Evolutionary conservation across 768 basidiomycete species (phyloP), one percentile per base, ranked within the genome.

Genomic region (Termitomyces sp.): DNA sequence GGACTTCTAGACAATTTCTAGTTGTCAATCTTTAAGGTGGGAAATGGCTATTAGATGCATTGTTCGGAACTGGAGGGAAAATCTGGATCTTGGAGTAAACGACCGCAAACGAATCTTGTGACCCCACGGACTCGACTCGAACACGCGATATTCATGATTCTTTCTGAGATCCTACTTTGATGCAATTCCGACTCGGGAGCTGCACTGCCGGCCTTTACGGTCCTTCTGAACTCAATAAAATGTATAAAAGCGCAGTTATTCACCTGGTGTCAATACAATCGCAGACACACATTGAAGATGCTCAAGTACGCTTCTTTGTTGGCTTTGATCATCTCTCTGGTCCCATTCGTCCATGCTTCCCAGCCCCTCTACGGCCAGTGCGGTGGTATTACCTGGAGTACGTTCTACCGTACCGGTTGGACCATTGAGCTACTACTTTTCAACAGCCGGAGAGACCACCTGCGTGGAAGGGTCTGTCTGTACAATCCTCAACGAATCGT

Each of bases 381-480:
- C 65, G 83, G 83, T 69, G 84, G 83, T 45, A 74, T 73, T 56
- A 73, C 71, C 59, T 83, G 81, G 81, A 72, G 81, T 84, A 71
- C 60, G 80, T 74, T 32, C 17, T 43, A 12, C 40, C 53, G 32
- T 38, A 31, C 1, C 3, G 8, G 17, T n/a, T 42, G 25, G 5
- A 40, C 5, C 12, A 43, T 57, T 38, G 47, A 32, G 4, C 11
- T n/a, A 14, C 42, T 14, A 11, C n/a, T 17, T 36, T 6, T 42
- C 36, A 38, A 11, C 47, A 80, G 79, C 67, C 62, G 77, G 78
- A 31, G 71, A 72, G 17, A 79, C 74, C 10, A 76, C 76, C 45
- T 79, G 78, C 59, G 76, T 70, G 20, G 64, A 76, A 54, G 78
- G 78, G 14, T 65, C 73, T 14, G 67, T 66, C 36, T 81, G 79